Conservation (phyloP, 2,329 filamentous ascomycete species). For the Penicillium sp. region DNA sequence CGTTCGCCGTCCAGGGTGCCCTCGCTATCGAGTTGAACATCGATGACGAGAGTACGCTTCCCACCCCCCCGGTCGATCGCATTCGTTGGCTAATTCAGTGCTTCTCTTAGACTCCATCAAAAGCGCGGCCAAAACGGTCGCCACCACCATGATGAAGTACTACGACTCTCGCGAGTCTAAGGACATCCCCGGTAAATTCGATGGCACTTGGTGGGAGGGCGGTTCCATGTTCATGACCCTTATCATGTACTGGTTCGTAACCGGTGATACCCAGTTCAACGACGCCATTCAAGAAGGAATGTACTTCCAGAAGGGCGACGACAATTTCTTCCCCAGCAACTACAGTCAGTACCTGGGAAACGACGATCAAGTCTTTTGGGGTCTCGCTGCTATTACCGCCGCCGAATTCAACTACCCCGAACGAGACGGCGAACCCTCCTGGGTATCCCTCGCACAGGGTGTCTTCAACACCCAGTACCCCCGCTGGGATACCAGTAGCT, state of each 20-base stretch:
- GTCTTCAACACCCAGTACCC: constrained; percentile 76
- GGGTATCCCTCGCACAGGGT: constrained; percentile 73
- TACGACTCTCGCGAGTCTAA: constrained; percentile 42
- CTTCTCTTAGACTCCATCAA: constrained; percentile 34
- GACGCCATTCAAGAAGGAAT: constrained; percentile 66
- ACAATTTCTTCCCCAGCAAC: constrained; percentile 73
- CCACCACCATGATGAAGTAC: constrained; percentile 41
- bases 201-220: constrained; percentile 61
- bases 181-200: constrained; percentile 42
- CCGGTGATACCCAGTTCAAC: constrained; percentile 71
- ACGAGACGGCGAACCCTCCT: constrained; percentile 66
- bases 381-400: constrained; percentile 75
- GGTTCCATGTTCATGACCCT: constrained; percentile 70
- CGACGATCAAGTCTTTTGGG: constrained; percentile 75
- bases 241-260: constrained; percentile 84
- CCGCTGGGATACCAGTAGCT: constrained; percentile 68
- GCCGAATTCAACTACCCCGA: constrained; percentile 75
- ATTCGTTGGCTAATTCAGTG: constrained; percentile 4
- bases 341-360: constrained; percentile 50
- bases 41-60: constrained; percentile 18
- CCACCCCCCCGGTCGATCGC: constrained; percentile 1
- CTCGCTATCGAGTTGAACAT: constrained; percentile 21
- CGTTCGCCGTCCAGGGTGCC: constrained; percentile 19
- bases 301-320: constrained; percentile 70
- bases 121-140: constrained; percentile 36